Base-by-base conservation (phyloP, 768 basidiomycete species). In the Collybia sordida region DNA sequence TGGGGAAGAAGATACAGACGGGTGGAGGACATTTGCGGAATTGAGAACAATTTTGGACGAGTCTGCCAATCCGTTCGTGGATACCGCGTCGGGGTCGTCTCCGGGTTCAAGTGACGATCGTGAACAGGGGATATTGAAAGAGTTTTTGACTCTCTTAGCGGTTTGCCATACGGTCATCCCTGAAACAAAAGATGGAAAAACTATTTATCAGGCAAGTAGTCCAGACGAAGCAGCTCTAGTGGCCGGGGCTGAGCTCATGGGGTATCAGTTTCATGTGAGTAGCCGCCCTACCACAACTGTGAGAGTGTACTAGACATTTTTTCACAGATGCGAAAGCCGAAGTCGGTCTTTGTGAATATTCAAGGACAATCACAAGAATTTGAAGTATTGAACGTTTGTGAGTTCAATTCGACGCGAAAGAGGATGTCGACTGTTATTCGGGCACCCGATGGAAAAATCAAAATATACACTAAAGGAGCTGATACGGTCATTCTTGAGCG, bases 111-210 rank as follows among this genome's bases (percentile, higher is more conserved):
- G 56, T 28, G 64, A 59, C 45, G 66, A 64, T 25, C 70, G 72
- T 53, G 79, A 83, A 67, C 72, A 64, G 48, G 78, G 80, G 27
- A 75, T 85, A 17, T 67, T 88, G 38, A 67, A 73, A 52, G 89
- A 93, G 60, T 88, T 93, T 51, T 65, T 98, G 60, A 83, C 87
- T 0, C 75, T 98, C 18, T 76, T 98, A 43, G 88, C 96, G 1
- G 94, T 98, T 27, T 99, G 97, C 57, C 97, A 99, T 63, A 98
- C 97, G 0, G 97, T 99, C 58, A 98, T 98, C 60, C 97, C 97
- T 2, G 97, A 98, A 70, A 69, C 86, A 47, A 84, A 80, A 58
- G 83, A 91, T 51, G 94, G 82, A n/a, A 96, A 94, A 76, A 88
- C 90, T 54, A 74, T 86, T 8, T 99, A 87, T 61, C 97, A 99